Evolutionary conservation across 768 basidiomycete genomes (phyloP).

Genomic region (Calvatia gigantea): DNA sequence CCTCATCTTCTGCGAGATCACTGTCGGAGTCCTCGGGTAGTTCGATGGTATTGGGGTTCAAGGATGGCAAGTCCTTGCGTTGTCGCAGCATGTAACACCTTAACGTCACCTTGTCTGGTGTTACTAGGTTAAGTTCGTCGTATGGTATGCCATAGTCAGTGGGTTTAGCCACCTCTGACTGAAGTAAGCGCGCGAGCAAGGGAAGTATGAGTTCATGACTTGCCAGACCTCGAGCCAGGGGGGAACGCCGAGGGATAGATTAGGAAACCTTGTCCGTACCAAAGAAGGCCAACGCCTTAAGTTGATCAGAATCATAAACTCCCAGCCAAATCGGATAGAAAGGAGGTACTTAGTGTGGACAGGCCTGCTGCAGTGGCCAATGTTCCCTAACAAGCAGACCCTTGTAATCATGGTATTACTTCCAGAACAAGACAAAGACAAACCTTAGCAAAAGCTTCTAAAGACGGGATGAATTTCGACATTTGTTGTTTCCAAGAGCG

Average conservation of each 20-base stretch:
- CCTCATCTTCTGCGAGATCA: conserved; percentile 56
- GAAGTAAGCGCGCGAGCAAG: not conserved
- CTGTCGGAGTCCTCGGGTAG: conserved; percentile 27
- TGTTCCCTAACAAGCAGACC: conserved; percentile 36
- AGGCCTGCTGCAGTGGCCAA: conserved; percentile 54
- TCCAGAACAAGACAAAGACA: not conserved
- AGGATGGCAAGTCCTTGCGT: conserved; percentile 40
- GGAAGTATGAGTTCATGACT: conserved; percentile 65
- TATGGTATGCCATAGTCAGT: conserved; percentile 69
- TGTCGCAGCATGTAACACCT: conserved; percentile 77
- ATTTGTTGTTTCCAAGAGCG: conserved; percentile 17
- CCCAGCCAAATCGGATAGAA: conserved; percentile 4
- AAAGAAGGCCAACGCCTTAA: conserved; percentile 69
- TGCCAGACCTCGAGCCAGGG: no score
- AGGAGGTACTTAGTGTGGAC: conserved; percentile 48
- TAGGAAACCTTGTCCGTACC: conserved; percentile 82
- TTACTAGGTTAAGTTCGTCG: conserved; percentile 68
- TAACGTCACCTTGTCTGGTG: conserved; percentile 69
- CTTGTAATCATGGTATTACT: not conserved
- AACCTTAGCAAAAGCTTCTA: conserved; percentile 48
- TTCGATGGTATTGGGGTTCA: conserved; percentile 26
- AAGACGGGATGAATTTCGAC: conserved; percentile 38
- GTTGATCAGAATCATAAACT: not conserved
- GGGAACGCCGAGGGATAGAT: conserved; percentile 87
- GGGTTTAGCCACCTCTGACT: conserved; percentile 67